Percentiles rank a stretch among this genome's conserved stretches.
Conservation (phyloP, 2,329 filamentous ascomycete genomes). For the Neonectria sp. region DNA sequence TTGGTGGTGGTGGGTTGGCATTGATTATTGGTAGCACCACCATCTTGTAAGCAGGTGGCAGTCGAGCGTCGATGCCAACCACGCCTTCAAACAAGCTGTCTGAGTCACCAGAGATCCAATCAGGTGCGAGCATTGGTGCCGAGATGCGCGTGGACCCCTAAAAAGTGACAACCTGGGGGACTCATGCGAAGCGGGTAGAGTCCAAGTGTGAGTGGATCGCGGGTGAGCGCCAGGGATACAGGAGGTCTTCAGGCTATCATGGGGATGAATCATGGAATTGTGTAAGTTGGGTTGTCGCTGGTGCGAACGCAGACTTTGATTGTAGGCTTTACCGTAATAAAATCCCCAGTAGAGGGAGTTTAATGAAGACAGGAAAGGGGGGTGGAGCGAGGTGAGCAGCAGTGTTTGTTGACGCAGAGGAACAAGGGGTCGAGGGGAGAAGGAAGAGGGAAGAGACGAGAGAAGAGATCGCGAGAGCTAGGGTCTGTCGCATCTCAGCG, state of each 20-base stretch:
- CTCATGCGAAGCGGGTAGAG: conserved; percentile 42
- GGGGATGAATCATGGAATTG: conserved; percentile 31
- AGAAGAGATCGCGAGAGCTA: conserved; percentile 8
- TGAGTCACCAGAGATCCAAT: conserved; percentile 34
- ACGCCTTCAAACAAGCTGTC: conserved; percentile 33
- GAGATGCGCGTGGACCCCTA: conserved; percentile 38
- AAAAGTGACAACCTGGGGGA: conserved; percentile 34
- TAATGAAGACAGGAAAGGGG: conserved; percentile 8
- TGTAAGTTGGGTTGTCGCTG: conserved; percentile 28
- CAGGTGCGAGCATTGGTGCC: conserved; percentile 12
- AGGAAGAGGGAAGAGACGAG: conserved; percentile 8
- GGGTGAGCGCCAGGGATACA: conserved; percentile 39
- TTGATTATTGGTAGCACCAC: conserved; percentile 1
- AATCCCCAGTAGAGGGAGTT: neutral
- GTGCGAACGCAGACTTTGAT: neutral
- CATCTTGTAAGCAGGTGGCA: neutral
- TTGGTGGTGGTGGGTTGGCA: neutral
- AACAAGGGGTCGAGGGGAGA: neutral
- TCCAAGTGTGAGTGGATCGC: conserved; percentile 40
- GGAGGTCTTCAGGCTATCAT: conserved; percentile 19
- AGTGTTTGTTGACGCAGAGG: neutral
- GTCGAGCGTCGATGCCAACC: neutral
- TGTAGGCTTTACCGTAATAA: neutral
- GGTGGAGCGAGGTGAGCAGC: conserved; percentile 3
- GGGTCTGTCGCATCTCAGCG: conserved; percentile 18